A percentile compares a stretch with the other conserved stretches of the same genome.
These are phyloP conservation scores for Viridothelium virens DNA, from an alignment of 495 filamentous ascomycete genomes.

Conservation along the genomic window DNA sequence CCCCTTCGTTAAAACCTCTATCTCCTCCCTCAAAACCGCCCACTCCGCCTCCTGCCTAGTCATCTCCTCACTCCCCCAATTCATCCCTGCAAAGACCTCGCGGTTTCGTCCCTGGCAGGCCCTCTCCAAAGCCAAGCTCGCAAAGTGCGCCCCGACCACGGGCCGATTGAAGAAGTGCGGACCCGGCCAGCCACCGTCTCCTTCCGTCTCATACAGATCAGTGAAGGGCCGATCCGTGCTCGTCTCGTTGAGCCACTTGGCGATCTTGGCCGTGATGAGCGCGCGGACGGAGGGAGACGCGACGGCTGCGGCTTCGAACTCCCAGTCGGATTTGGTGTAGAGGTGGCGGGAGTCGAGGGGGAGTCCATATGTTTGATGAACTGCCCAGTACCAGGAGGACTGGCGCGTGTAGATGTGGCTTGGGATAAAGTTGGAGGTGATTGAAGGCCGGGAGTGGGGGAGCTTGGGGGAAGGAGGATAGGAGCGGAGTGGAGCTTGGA, in stretches of 20 bases:
- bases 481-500: not conserved
- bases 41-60: not conserved
- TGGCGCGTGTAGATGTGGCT: conserved; percentile 36
- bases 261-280: conserved; percentile 32
- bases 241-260: conserved; percentile 39
- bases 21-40: not conserved
- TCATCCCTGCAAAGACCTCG: conserved; percentile 13
- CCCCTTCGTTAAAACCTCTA: not conserved
- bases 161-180: conserved; percentile 36
- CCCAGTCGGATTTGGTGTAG: conserved; percentile 41
- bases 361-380: conserved; percentile 39
- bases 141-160: conserved; percentile 39
- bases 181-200: conserved; percentile 34
- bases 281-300: conserved; percentile 27
- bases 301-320: conserved; percentile 38
- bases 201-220: conserved; percentile 39
- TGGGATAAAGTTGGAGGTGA: conserved; percentile 36
- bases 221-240: conserved; percentile 35
- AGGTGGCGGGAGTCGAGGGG: conserved; percentile 40
- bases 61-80: not conserved
- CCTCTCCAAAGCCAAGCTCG: conserved; percentile 38
- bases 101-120: conserved; percentile 28
- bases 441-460: conserved; percentile 11
- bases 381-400: conserved; percentile 33
- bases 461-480: conserved; percentile 10